A percentile compares a stretch with the other conserved stretches of the same genome.
Evolutionary conservation across 208 protist species (phyloP).

Genomic region (Trypanosoma cruzi): DNA sequence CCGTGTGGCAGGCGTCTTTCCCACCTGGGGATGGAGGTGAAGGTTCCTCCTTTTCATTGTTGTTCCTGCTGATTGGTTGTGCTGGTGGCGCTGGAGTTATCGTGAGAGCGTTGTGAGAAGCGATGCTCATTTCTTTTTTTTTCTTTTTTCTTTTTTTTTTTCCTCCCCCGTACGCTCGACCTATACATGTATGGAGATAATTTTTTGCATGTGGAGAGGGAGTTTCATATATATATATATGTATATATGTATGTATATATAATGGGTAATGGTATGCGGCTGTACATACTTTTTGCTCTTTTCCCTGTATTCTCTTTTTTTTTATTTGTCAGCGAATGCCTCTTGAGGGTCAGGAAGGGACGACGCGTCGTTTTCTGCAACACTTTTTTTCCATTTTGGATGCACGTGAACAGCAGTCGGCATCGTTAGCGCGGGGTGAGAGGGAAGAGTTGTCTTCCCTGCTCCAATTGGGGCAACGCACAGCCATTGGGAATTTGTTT

Average conservation of each 20-base stretch:
- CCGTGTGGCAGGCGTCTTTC: conserved; percentile 14
- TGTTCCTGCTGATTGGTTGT: not conserved
- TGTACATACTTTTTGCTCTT: not conserved
- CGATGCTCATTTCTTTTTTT: too few relatives aligned
- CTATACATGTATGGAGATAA: too few relatives aligned
- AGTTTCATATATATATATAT: too few relatives aligned
- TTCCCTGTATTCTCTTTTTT: not conserved
- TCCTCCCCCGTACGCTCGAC: not conserved
- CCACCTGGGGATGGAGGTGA: conserved; percentile 17
- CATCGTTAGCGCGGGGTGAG: not conserved
- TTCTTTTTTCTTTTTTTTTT: too few relatives aligned
- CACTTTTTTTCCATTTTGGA: conserved; percentile 29
- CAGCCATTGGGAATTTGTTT: conserved; percentile 11
- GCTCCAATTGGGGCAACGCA: conserved; percentile 17
- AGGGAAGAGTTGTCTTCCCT: not conserved
- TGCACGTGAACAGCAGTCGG: not conserved
- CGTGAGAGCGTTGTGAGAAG: not conserved
- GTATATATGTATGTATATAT: not conserved
- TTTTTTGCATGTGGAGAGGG: too few relatives aligned
- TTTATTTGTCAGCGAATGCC: conserved; percentile 2
- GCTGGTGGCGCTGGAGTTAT: not conserved
- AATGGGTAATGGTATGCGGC: too few relatives aligned
- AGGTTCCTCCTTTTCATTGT: not conserved
- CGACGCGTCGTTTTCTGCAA: conserved; percentile 18
- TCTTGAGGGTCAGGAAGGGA: not conserved